These are phyloP conservation scores for Trametes elegans DNA, from an alignment of 768 basidiomycete genomes.

Conservation along the genomic window DNA sequence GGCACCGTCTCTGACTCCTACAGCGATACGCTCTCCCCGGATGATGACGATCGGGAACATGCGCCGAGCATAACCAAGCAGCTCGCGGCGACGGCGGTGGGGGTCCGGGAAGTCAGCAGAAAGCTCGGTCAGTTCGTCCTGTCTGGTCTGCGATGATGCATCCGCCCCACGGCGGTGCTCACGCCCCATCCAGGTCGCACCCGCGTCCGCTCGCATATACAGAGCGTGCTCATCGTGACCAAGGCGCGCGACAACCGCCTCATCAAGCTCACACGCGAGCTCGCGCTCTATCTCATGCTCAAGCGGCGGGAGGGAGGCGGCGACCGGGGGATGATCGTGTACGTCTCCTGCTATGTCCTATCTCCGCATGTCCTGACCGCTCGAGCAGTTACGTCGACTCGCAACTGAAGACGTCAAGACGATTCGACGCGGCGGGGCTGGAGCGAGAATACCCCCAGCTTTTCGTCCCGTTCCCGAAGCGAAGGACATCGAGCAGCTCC, in stretches of 20 bases:
- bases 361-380: neutral
- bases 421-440: constrained; percentile 93
- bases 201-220: constrained; percentile 86
- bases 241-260: constrained; percentile 97
- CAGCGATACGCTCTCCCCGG: constrained; percentile 21
- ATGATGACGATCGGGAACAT: constrained; percentile 65
- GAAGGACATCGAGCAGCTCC: constrained; percentile 71
- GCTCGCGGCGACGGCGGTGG: constrained; percentile 94
- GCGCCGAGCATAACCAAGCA: constrained; percentile 83
- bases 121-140: constrained; percentile 73
- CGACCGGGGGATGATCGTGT: constrained; percentile 84
- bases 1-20: constrained; percentile 22
- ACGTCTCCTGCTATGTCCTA: constrained; percentile 26
- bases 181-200: constrained; percentile 70
- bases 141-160: constrained; percentile 11
- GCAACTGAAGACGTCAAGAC: constrained; percentile 82
- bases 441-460: constrained; percentile 83
- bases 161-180: constrained; percentile 17
- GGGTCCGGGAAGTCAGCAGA: constrained; percentile 98
- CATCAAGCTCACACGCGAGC: constrained; percentile 90
- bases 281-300: constrained; percentile 94
- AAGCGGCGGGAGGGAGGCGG: constrained; percentile 63
- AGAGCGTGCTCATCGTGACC: constrained; percentile 92
- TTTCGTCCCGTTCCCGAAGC: constrained; percentile 74
- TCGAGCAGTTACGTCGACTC: constrained; percentile 83